Evolutionary conservation across 495 filamentous ascomycete species (phyloP).

Genomic region (Lasiosphaeria ovina): DNA sequence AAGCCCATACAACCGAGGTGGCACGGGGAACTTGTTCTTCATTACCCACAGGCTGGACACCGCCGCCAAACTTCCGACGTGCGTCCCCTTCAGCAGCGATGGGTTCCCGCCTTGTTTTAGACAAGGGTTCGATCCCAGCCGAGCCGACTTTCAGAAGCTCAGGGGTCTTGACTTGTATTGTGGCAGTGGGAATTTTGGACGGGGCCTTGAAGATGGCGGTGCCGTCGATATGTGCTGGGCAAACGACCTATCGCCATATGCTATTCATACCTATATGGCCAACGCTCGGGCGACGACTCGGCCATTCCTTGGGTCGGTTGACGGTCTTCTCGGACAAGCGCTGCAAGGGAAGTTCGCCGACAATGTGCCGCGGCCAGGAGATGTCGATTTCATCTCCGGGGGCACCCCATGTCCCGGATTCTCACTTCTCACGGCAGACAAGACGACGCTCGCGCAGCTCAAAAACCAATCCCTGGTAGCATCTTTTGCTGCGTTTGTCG

Average conservation of each 20-base stretch:
- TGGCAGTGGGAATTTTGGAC: conserved; percentile 70
- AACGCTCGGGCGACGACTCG: conserved; percentile 43
- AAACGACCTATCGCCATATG: conserved; percentile 59
- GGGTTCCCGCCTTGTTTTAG: conserved; percentile 37
- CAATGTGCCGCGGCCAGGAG: conserved; percentile 53
- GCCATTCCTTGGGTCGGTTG: conserved; percentile 65
- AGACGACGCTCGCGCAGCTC: conserved; percentile 42
- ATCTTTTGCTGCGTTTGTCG: conserved; percentile 68
- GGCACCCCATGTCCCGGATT: conserved; percentile 76
- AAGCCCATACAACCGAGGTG: conserved; percentile 60
- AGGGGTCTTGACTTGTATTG: conserved; percentile 68
- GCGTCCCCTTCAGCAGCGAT: conserved; percentile 24
- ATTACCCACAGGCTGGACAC: conserved; percentile 43
- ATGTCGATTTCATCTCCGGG: conserved; percentile 66
- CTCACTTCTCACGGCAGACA: conserved; percentile 56
- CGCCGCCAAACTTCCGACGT: conserved; percentile 10
- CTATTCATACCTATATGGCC: conserved; percentile 68
- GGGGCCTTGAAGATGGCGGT: conserved; percentile 70
- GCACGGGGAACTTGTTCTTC: conserved; percentile 63
- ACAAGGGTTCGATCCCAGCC: conserved; percentile 55
- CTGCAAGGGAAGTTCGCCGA: conserved; percentile 46
- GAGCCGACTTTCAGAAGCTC: conserved; percentile 31
- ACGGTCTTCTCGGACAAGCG: conserved; percentile 60
- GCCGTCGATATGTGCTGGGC: conserved; percentile 60
- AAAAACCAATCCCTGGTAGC: conserved; percentile 70